A percentile compares a stretch with the other conserved stretches of the same genome.
phyloP scores from a whole-genome alignment of 2,329 filamentous ascomycete genomes.

The Westerdykella aurantiaca region DNA sequence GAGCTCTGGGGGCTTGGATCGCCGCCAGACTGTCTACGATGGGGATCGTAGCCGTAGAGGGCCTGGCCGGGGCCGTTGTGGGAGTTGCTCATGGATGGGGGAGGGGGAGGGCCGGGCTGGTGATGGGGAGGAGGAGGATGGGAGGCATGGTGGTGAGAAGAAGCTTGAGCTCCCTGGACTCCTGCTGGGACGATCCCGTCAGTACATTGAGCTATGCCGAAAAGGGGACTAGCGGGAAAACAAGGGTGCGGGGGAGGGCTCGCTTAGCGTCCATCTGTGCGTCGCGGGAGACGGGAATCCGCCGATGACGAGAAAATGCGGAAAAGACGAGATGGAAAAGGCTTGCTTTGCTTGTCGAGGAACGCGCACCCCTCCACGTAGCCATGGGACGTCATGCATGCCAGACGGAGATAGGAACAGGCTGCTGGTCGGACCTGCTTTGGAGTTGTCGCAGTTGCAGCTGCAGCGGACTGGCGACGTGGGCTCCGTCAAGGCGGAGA shows the following conservation, averaged over 20 bases:
- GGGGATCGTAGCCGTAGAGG: constrained; percentile 39
- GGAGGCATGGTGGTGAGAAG: constrained; percentile 18
- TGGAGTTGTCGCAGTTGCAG: no score
- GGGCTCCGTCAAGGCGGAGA: no score
- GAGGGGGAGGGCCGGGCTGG: constrained; percentile 29
- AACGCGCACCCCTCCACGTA: no score
- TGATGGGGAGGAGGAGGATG: not conserved
- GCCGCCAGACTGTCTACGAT: constrained; percentile 31
- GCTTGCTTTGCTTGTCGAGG: no score
- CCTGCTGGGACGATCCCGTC: constrained; percentile 17
- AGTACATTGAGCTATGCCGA: constrained; percentile 1
- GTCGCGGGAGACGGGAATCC: constrained; percentile 1
- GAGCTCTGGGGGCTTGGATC: constrained; percentile 33
- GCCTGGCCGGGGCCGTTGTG: constrained; percentile 31
- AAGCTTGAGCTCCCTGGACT: constrained; percentile 22
- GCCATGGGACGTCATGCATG: no score
- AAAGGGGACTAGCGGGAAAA: constrained; percentile 1
- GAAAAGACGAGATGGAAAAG: not conserved
- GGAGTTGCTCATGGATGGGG: constrained; percentile 31
- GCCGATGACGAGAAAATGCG: no score
- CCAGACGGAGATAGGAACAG: no score
- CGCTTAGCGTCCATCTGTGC: constrained; percentile 22
- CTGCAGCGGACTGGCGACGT: no score
- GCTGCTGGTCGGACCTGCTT: no score
- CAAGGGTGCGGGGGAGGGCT: constrained; percentile 12